Evolutionary conservation across 2,329 filamentous ascomycete species (phyloP), one percentile per base, ranked within the genome.

Genomic region (Aspergillus awamori): DNA sequence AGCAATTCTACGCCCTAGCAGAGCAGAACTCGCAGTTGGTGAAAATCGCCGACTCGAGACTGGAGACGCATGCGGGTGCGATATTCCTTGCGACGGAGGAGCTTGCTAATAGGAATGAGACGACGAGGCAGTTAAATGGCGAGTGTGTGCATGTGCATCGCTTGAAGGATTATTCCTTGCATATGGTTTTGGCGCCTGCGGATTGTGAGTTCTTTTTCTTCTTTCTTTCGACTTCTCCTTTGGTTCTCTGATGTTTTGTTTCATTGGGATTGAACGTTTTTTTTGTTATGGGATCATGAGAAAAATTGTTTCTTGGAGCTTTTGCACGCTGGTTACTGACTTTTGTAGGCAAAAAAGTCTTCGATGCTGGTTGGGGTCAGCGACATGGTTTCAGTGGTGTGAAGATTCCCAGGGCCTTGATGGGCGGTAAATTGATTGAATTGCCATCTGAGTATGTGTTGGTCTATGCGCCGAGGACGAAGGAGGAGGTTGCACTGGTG

Each of bases 121-220:
- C 67, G 7, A 67, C 69, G 2, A 36, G 60, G 48, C 43, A 54
- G 6, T 64, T 70, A 56, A 83, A 87, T 64, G 90, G 91, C 13
- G 92, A 96, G 76, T 84, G 96, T 53, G 89, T 87, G 68, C 93
- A 96, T 75, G 84, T 92, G 15, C 92, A 96, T 76, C 85, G 87
- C 36, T 87, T 84, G 4, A 64, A 67, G 24, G 92, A 96, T 64
- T 85, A 88, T 65, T 90, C 87, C 0, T 81, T 94, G 82, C 92
- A 96, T 76, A 80, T 94, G 77, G 89, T 87, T 45, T 80, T 96
- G 59, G 90, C 95, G 66, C 91, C 91, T 0, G 85, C 89, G 38
- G 92, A 96, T 73, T 90, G 89, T 74, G 67, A 58, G 70, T 60
- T 43, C 8, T 33, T 8, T 22, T 24, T n/a, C 13, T 8, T 24